Evolutionary conservation across 129 eudicot genomes (phyloP), one percentile per base, ranked within the genome.

Genomic region (Erigeron canadensis): DNA sequence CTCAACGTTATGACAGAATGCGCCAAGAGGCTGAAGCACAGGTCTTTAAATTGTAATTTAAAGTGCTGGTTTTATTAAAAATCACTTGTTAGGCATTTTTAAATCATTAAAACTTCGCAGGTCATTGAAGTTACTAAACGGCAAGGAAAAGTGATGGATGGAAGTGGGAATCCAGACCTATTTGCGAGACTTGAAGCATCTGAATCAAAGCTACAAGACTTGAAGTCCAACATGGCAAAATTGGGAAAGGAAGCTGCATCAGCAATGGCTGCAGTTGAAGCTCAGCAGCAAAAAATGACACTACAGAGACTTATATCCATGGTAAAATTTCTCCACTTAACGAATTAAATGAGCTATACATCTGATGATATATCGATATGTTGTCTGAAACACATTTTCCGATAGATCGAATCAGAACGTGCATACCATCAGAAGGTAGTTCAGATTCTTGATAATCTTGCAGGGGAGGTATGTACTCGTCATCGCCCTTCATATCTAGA

Each of bases 251-350:
- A 94, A 82, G 98, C 99, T 67, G 82, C 96, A 40, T 87, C 96
- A 71, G 95, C 96, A 51, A 94, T 89, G 98, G 85, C 93, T 82
- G 98, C 96, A 66, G 98, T 94, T 60, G 98, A 94, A 79, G 87
- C 84, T 78, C 98, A 94, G 77, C 98, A 94, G 60, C 98, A 94
- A 70, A 84, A 92, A 44, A 77, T 87, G 87, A 94, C 98, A 43
- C 89, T 87, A 15, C 98, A 89, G 51, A 82, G 96, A 60, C 93
- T 94, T 48, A 82, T 89, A 73, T 76, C 92, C 70, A 87, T 86
- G 96, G 96, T 86, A 88, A 76, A 70, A 67, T 51, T 7, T 22
- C 44, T 65, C 64, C 16, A 19, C 53, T n/a, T 72, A 34, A 19
- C 56, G 78, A 10, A 48, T 62, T 42, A 22, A 34, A 13, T 47